phyloP scores from a whole-genome alignment of 768 basidiomycete genomes.

The Macrocybe gigantea region DNA sequence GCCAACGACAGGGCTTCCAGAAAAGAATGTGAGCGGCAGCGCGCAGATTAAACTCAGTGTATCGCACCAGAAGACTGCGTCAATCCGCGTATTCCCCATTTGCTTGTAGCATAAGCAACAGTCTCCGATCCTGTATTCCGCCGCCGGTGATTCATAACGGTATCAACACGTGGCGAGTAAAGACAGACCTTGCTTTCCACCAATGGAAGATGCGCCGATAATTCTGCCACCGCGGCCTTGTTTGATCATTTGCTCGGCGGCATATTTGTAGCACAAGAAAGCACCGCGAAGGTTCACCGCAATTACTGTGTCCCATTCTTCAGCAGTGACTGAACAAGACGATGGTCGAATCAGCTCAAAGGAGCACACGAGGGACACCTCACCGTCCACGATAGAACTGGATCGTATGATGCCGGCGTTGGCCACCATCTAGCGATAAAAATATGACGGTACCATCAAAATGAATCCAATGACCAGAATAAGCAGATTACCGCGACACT shows the following conservation, averaged over 20 bases:
- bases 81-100: slow-evolving; percentile 37
- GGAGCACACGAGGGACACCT: neutral
- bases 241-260: slow-evolving; percentile 35
- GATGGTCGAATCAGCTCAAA: neutral
- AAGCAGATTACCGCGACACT: slow-evolving; percentile 2
- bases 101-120: slow-evolving; percentile 27
- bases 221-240: slow-evolving; percentile 39
- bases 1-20: slow-evolving; percentile 10
- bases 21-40: neutral
- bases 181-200: slow-evolving; percentile 26
- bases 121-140: neutral
- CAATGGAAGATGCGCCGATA: slow-evolving; percentile 35
- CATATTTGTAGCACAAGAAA: slow-evolving; percentile 36
- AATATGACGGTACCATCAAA: no score
- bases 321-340: slow-evolving; percentile 14
- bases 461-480: neutral
- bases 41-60: neutral
- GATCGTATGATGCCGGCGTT: slow-evolving; percentile 7
- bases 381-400: slow-evolving; percentile 19
- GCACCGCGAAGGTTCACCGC: slow-evolving; percentile 29
- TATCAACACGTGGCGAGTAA: neutral
- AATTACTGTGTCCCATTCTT: slow-evolving; percentile 25
- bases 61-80: slow-evolving; percentile 30
- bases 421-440: slow-evolving; percentile 1
- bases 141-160: slow-evolving; percentile 1